Evolutionary conservation across 2,329 filamentous ascomycete genomes (phyloP).

Genomic region (Colletotrichum liriopes): DNA sequence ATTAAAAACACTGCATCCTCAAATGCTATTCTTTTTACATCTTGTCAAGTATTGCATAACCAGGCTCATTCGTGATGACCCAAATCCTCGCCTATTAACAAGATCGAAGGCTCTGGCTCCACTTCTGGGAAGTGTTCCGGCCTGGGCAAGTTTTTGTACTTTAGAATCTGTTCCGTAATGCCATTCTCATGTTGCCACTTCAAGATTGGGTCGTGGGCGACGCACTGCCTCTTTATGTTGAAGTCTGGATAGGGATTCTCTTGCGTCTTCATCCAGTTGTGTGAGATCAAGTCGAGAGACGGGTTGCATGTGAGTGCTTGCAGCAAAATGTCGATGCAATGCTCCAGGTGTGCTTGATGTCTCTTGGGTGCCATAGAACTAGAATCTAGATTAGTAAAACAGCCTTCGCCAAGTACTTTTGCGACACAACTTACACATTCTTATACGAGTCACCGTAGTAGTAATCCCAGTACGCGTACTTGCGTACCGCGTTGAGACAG

Average conservation of each 20-base stretch:
- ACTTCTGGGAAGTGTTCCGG: slow-evolving; percentile 19
- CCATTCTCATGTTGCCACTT: slow-evolving; percentile 32
- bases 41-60: no score
- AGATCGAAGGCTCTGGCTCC: slow-evolving; percentile 29
- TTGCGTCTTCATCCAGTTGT: slow-evolving; percentile 39
- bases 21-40: no score
- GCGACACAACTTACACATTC: slow-evolving; percentile 6
- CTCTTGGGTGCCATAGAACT: slow-evolving; percentile 34
- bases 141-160: slow-evolving; percentile 31
- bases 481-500: slow-evolving; percentile 33
- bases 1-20: no score
- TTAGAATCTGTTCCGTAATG: slow-evolving; percentile 30
- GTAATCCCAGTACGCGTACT: slow-evolving; percentile 36
- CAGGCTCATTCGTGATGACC: slow-evolving; percentile 12
- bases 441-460: slow-evolving; percentile 20
- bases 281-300: slow-evolving; percentile 29
- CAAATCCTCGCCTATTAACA: slow-evolving; percentile 22
- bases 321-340: slow-evolving; percentile 31
- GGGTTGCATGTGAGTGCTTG: slow-evolving; percentile 36
- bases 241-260: slow-evolving; percentile 38
- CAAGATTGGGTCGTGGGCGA: slow-evolving; percentile 24
- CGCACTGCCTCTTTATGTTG: slow-evolving; percentile 40
- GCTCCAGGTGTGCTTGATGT: slow-evolving; percentile 31
- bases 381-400: fast-evolving
- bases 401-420: not conserved